Conservation (phyloP, 1,284 basidiomycete species). For the Cystobasidiaceae sp. region DNA sequence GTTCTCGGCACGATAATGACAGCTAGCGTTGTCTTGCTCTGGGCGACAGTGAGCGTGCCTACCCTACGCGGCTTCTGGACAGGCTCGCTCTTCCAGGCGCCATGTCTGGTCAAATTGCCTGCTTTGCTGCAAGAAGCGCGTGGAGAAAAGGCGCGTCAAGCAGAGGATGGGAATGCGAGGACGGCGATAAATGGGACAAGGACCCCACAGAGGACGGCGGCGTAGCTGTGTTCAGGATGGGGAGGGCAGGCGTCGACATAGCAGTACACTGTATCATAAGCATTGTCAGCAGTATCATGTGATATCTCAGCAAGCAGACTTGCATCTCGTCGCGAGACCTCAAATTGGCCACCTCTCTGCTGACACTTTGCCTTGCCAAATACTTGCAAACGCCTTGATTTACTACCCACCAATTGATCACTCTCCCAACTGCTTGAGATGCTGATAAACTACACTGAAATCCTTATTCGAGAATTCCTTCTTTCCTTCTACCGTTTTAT, state of each 20-base stretch:
- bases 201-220: too few relatives aligned
- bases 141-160: constrained; percentile 14
- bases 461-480: constrained; percentile 61
- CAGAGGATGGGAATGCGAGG: constrained; percentile 3
- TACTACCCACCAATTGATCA: not conserved
- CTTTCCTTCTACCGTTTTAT: constrained; percentile 55
- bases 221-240: too few relatives aligned
- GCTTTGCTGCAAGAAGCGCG: constrained; percentile 2
- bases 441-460: constrained; percentile 71
- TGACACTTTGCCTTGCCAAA: not conserved
- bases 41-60: constrained; percentile 36
- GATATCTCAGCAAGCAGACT: too few relatives aligned
- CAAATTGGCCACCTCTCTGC: too few relatives aligned
- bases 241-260: too few relatives aligned
- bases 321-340: too few relatives aligned
- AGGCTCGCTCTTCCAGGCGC: constrained; percentile 40
- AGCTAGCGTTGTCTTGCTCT: constrained; percentile 6
- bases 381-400: not conserved
- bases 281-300: too few relatives aligned
- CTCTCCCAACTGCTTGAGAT: constrained; percentile 49
- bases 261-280: too few relatives aligned
- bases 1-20: constrained; percentile 25
- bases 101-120: constrained; percentile 35
- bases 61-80: constrained; percentile 34
- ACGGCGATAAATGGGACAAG: too few relatives aligned